Base-by-base conservation (phyloP, 78 protist species). In the Dictyostelium purpureum region DNA sequence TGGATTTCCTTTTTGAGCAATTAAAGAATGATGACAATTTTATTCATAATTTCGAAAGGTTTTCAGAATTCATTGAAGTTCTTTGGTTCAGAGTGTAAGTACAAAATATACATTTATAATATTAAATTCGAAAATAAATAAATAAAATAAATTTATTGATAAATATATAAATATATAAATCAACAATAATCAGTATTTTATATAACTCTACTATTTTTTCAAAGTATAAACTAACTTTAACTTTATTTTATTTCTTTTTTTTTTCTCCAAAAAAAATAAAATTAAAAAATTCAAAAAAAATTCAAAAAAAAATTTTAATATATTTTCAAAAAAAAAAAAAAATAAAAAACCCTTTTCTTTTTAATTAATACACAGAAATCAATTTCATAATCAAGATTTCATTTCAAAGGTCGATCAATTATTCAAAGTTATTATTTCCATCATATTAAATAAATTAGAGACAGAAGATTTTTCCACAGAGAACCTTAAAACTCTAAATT, bases 71-170 rank as follows among this genome's bases (percentile, higher is more conserved):
- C 1, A 26, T 80, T 2, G 89, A 80, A 38, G 35, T 54, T 2
- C 18, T 80, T 0, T 80, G 89, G 89, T 67, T 42, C 16, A 80
- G 37, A 80, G 18, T 80, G 89, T 80, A 80, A 51, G 89, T 80
- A 28, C 1, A 19, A 12, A 33, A 26, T 59, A 6, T 59, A 59
- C 12, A 19, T 24, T 26, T 12, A n/a, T n/a, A n/a, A n/a, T n/a
- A n/a, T n/a, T n/a, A n/a, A n/a, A n/a, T n/a, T n/a, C n/a, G n/a
- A n/a, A n/a, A n/a, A n/a, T n/a, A n/a, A n/a, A n/a, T n/a, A n/a
- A n/a, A n/a, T n/a, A n/a, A n/a, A n/a, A n/a, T n/a, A n/a, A n/a
- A n/a, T n/a, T n/a, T n/a, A n/a, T n/a, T n/a, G n/a, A n/a, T n/a
- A n/a, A n/a, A n/a, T n/a, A n/a, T n/a, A n/a, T n/a, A n/a, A n/a